A percentile compares a stretch with the other conserved stretches of the same genome.
Conservation (phyloP, 1,139 yeast species). For the Wickerhamomyces sp. region DNA sequence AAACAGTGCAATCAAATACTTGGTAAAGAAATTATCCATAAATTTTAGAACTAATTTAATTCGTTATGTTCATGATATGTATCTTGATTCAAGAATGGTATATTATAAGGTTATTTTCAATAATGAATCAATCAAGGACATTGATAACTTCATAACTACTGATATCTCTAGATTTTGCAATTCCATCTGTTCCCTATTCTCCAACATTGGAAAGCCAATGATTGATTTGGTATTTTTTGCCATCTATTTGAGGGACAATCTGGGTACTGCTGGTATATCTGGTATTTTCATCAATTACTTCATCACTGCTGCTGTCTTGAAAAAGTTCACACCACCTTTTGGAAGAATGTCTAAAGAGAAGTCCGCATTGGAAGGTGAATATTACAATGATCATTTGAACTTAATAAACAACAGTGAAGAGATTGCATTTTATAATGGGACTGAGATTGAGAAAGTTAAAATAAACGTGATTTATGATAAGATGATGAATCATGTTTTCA, state of each 20-base stretch:
- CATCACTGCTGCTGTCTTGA: conserved; percentile 71
- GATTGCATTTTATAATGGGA: conserved; percentile 91
- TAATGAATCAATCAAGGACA: conserved; percentile 36
- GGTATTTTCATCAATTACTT: conserved; percentile 83
- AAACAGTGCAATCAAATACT: conserved; percentile 81
- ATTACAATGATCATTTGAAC: conserved; percentile 81
- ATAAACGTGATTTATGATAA: conserved; percentile 54
- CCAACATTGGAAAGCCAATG: conserved; percentile 87
- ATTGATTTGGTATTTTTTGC: conserved; percentile 87
- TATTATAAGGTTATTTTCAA: conserved; percentile 66
- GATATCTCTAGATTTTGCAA: conserved; percentile 82
- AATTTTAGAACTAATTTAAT: conserved; percentile 82
- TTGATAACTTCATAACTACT: conserved; percentile 74
- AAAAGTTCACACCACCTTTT: conserved; percentile 75
- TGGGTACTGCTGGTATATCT: conserved; percentile 78
- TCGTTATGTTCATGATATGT: conserved; percentile 86
- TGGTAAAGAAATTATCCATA: conserved; percentile 72
- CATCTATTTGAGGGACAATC: conserved; percentile 73
- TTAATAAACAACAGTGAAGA: conserved; percentile 88
- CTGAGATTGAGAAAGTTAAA: conserved; percentile 70
- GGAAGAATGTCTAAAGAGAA: conserved; percentile 72
- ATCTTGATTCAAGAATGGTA: conserved; percentile 74
- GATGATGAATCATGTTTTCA: conserved; percentile 47
- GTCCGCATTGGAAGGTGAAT: conserved; percentile 83
- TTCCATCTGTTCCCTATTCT: conserved; percentile 76